Evolutionary conservation across 495 filamentous ascomycete species (phyloP).

Genomic region (Penicillium nucicola): DNA sequence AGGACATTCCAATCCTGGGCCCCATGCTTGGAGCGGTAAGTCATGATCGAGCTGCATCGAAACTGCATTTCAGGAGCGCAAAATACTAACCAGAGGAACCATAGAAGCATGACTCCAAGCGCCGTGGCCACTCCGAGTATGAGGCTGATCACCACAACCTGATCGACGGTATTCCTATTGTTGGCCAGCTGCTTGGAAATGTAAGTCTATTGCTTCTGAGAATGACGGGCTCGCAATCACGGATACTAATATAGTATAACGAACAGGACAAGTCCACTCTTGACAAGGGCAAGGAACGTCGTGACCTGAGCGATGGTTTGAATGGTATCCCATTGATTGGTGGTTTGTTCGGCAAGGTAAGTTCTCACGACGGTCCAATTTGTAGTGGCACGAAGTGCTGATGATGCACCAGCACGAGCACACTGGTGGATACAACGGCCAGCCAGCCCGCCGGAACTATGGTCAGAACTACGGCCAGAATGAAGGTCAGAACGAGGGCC

Average conservation of each 20-base stretch:
- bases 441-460: conserved; percentile 1
- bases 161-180: not conserved
- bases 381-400: not conserved
- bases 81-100: not conserved
- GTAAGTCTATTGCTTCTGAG: not conserved
- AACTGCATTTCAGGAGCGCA: not conserved
- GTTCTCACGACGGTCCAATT: not conserved
- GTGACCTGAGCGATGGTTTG: not conserved
- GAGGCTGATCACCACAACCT: not conserved
- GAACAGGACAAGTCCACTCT: conserved; percentile 9
- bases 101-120: not conserved
- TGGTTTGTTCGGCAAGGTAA: conserved; percentile 6
- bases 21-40: not conserved
- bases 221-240: too few relatives aligned
- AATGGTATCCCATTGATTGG: conserved; percentile 3
- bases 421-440: conserved; percentile 9
- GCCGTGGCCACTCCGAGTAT: not conserved
- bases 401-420: conserved; percentile 4
- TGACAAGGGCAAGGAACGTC: conserved; percentile 1
- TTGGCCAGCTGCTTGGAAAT: not conserved
- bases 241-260: not conserved
- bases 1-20: conserved; percentile 3
- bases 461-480: conserved; percentile 8
- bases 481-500: conserved; percentile 9
- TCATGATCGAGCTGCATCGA: not conserved